Base-by-base conservation (phyloP, 1,284 basidiomycete species). In the Meripilus lineatus region DNA sequence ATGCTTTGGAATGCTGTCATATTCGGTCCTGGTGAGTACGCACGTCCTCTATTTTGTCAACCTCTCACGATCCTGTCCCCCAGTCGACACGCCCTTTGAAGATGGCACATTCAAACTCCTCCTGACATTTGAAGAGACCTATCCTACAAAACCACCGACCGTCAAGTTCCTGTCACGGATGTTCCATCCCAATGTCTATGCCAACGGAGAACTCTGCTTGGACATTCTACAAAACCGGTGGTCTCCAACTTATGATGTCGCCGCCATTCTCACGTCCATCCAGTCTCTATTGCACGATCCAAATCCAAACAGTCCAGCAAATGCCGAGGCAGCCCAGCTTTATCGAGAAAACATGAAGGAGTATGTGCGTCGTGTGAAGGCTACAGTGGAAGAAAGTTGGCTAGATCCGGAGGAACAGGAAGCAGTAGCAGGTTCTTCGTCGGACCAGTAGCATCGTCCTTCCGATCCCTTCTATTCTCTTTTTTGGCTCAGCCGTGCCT, bases 1-100 rank as follows among this genome's bases (percentile, higher is more conserved):
- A 95, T 98, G 91, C 75, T 98, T 10, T 99, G 95, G 95, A 98
- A 99, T 61, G 95, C 95, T 2, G 95, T 99, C 53, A 99, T 99
- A 55, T 98, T 99, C 62, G 95, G 95, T 1, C 95, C 95, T 65
- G 88, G 93, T 92, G 48, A 57, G 84, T 69, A 6, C 2, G 32
- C 22, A n/a, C 4, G 32, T 17, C 13, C 21, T 5, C 38, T 25
- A 17, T 36, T 33, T 38, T 49, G 21, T 37, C 40, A 43, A 30
- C 26, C 41, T 43, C 30, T 3, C 61, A 40, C 24, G 5, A 42
- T 20, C 5, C n/a, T 15, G n/a, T 21, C 15, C 33, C 20, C 5
- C 34, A 96, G 94, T 88, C 62, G 95, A 98, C 51, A 99, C 94
- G 11, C 95, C 95, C 0, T 99, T 99, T 64, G 95, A 98, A 68